Percentiles rank a stretch among this genome's conserved stretches.
phyloP scores from a whole-genome alignment of 371 early-diverging fungal genomes.

The Lichtheimia hyalospora region DNA sequence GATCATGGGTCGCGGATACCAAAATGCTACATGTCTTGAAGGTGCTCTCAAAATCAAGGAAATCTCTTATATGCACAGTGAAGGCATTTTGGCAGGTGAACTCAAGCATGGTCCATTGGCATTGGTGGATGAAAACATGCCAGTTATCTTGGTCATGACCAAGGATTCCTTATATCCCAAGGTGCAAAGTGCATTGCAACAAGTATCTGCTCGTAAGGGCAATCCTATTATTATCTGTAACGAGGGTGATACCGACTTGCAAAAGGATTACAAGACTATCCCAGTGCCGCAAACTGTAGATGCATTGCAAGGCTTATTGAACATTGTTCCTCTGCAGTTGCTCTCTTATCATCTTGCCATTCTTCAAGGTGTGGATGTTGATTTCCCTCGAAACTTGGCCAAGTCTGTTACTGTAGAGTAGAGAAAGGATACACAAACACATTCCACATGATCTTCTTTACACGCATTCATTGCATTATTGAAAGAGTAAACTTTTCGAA shows the following conservation, averaged over 20 bases:
- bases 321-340: constrained; percentile 96
- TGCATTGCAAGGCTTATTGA: constrained; percentile 78
- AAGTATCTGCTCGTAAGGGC: constrained; percentile 95
- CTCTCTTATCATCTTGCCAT: constrained; percentile 97
- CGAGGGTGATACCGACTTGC: constrained; percentile 70
- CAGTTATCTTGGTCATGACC: constrained; percentile 68
- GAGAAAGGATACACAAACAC: constrained; percentile 8
- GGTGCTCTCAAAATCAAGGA: constrained; percentile 99
- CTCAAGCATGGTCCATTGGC: constrained; percentile 99
- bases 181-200: constrained; percentile 93
- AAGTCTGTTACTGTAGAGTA: constrained; percentile 85
- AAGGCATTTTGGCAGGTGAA: constrained; percentile 97
- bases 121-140: constrained; percentile 95
- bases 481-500: too few relatives aligned
- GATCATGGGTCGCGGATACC: constrained; percentile 97
- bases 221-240: constrained; percentile 96
- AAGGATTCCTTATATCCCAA: constrained; percentile 55
- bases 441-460: background rate
- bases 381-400: constrained; percentile 98
- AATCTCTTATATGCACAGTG: constrained; percentile 96
- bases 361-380: constrained; percentile 92
- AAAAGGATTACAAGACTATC: constrained; percentile 70
- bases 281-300: constrained; percentile 93
- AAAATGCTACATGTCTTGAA: constrained; percentile 97
- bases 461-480: background rate